Evolutionary conservation across 352 stramenopile species (phyloP), one percentile per base, ranked within the genome.

Genomic region (Elongisporangium prolatum): DNA sequence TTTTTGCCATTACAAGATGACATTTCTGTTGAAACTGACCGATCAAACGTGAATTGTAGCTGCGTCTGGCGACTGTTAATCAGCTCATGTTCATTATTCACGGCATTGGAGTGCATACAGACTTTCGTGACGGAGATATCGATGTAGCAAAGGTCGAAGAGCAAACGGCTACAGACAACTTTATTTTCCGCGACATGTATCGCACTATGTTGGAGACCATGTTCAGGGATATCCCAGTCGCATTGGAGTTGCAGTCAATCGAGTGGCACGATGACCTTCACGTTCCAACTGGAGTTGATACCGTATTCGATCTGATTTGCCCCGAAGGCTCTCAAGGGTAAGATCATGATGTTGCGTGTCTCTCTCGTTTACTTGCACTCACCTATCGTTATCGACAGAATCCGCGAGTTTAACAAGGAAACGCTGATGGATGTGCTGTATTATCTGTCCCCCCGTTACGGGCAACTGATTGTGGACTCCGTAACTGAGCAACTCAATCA

Each of bases 381-480:
- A 52, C 24, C 25, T 34, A 9, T 64, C 52, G 16, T 14, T 21
- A 24, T 52, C 54, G 20, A 5, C 61, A 93, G 86, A 38, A 91
- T 98, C 64, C 78, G 92, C 44, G 77, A 96, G 25, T 98, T 97
- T 63, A 96, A 89, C 62, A 98, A 98, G 63, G 91, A 97, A 67
- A 97, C 92, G 0, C 73, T 98, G 28, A 96, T 98, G 85, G 92
- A 98, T 55, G 83, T 97, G n/a, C 64, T 97, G 4, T 98, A 97
- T 52, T 98, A 97, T 69, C 71, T 97, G 63, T 95, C 84, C 17
- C 87, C 90, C 37, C 74, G 85, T 3, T 96, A 97, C 63, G 88
- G 93, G 7, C 91, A 97, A 59, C 70, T 96, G 18, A 96, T 98
- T 50, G 76, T 97, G 48, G 80, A 97, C 69, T 91, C 92, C 5